Evolutionary conservation across 768 basidiomycete genomes (phyloP), one percentile per base, ranked within the genome.

Genomic region (Tylopilus balloui): DNA sequence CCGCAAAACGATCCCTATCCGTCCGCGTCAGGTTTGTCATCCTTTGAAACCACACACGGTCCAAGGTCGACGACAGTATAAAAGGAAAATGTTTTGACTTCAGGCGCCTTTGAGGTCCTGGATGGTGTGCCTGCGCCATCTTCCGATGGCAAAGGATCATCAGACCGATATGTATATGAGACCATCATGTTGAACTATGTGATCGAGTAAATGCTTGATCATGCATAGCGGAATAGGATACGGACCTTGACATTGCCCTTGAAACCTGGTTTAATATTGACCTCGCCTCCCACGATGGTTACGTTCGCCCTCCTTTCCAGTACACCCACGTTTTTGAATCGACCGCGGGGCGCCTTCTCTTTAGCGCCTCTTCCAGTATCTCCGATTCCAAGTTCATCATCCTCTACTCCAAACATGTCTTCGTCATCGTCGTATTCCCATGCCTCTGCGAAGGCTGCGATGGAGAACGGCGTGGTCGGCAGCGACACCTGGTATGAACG

Each of bases 341-440:
- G 73, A 57, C 70, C 73, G 34, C 72, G 71, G 34, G 73, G 66
- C 23, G 71, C 78, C 57, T 78, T 79, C 6, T 61, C 72, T 69
- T 58, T 78, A 73, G 52, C 68, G 64, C 34, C 70, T 63, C 53
- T 73, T 57, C 60, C 73, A 52, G 31, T 63, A 52, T 60, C 71
- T 57, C 57, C 63, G 25, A 58, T 45, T 11, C 67, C 56, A 47
- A 70, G 56, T 28, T 69, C 71, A 38, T 73, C 73, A 21, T 72
- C 74, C 34, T 71, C 69, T 32, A 67, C 62, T 31, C 78, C 81
- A 58, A 86, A 85, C 87, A 90, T 88, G 37, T 77, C 78, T 28
- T 91, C 92, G 50, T 95, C 92, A 50, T 93, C 93, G 46, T 96
- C 95, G 53, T 93, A 96, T 66, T 98, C 93, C 95, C 95, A 98